Evolutionary conservation across 371 early-diverging fungal species (phyloP), one percentile per base, ranked within the genome.

Genomic region (Mucor racemosus): DNA sequence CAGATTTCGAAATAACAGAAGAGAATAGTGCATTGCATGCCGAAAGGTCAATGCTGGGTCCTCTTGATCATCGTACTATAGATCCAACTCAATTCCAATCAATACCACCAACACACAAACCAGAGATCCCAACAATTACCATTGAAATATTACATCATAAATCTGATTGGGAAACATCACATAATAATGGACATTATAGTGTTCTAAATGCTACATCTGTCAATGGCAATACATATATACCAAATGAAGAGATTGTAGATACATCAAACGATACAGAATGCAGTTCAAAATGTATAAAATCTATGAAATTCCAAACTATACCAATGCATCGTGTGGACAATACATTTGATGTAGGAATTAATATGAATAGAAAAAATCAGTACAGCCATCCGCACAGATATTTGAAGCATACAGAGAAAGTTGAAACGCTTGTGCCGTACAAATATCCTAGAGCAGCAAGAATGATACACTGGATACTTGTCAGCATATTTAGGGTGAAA

Each of bases 391-490:
- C 19, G 17, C 57, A 34, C 36, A 50, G 26, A 21, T 44, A 46
- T 6, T 26, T 38, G 17, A 66, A 66, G n/a, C 15, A 53, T 14
- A 54, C 39, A 26, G 53, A 33, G 11, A 21, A 5, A 2, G 55
- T 65, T 3, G 62, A 64, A 26, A 64, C 31, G 41, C 21, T 78
- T 4, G 61, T 66, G 7, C 66, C 71, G 0, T 75, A 71, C 34
- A 17, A 39, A 1, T 46, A 46, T 54, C 76, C 79, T 1, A 21
- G 3, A 1, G 31, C 65, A 6, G 75, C 79, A 7, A 74, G 42
- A 60, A 21, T 58, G 34, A 53, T 74, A 14, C 70, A 76, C 58
- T 79, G 76, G 74, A 0, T 71, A 10, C 58, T 79, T 10, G 6
- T 57, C 0, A 17, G 19, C 15, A 26, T 79, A 0, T 74, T 71